Evolutionary conservation across 805 yeast species (phyloP), one percentile per base, ranked within the genome.

Genomic region (Wickerhamiella bombiphila): DNA sequence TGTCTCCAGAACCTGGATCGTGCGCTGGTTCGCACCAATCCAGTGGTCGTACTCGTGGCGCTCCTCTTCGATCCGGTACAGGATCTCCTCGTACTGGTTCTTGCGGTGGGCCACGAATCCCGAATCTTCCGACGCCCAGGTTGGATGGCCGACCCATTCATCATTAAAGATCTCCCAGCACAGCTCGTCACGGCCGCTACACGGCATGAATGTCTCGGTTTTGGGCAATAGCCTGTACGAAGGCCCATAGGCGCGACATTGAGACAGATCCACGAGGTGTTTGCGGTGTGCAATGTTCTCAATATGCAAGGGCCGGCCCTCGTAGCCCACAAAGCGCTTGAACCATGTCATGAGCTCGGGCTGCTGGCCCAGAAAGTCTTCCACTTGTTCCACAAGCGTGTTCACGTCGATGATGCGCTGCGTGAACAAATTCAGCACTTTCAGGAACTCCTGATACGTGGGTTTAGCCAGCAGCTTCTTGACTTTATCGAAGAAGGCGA

Each of bases 51-150:
- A 91, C 58, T 91, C 98, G 49, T 86, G 94, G 55, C 99, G 75
- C 61, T 91, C 98, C 57, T 91, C 98, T 59, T 91, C 98, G 41
- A 86, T 82, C 56, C 93, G 78, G 64, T 85, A 86, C 38, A 91
- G 61, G 35, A 91, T 81, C 57, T 91, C 99, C 59, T 91, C 99
- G 56, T 88, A 91, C 61, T 91, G 98, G 56, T 91, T 91, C 60
- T 91, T 91, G 47, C 97, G 74, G 58, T 91, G 99, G n/a, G 98
- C 95, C 55, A 91, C 86, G 52, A 88, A 91, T 0, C 98, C 99
- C 9, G 95, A 81, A 58, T 91, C 99, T 58, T 91, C 99, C 0
- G 97, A 88, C 3, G 97, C 98, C 99, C 99, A 91, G n/a, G 94
- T 93, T 17, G 99, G 99, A 59, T 91, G 97, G 5, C 96, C 95